Conservation (phyloP, 148 eudicot genomes). For the Linanthus parryae region DNA sequence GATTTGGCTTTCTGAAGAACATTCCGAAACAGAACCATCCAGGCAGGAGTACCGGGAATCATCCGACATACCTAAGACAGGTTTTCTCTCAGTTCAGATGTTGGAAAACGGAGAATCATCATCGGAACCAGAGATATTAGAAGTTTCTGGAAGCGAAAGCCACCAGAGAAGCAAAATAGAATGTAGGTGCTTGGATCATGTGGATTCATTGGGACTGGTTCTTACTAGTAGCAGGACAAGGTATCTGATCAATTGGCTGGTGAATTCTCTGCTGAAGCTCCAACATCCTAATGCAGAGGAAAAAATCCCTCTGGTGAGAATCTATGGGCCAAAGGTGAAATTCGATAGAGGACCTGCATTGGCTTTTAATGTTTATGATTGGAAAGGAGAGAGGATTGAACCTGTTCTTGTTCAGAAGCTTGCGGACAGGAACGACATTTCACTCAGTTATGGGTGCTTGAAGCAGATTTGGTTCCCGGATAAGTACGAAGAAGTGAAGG, state of each 20-base stretch:
- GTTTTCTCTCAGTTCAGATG: background rate
- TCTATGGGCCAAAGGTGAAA: slow-evolving; percentile 84
- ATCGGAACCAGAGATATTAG: slow-evolving; percentile 7
- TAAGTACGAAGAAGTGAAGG: slow-evolving; percentile 45
- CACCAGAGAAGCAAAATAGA: slow-evolving; percentile 17
- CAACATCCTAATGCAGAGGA: slow-evolving; percentile 63
- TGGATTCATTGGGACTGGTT: slow-evolving; percentile 63
- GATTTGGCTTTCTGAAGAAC: slow-evolving; percentile 31
- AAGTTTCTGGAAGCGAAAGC: slow-evolving; percentile 3
- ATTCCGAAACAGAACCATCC: slow-evolving; percentile 27
- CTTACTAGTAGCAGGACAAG: slow-evolving; percentile 58
- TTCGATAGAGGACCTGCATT: slow-evolving; percentile 82
- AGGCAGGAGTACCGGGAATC: background rate
- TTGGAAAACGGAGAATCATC: slow-evolving; percentile 9
- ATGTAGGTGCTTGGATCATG: slow-evolving; percentile 76
- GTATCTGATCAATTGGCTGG: slow-evolving; percentile 83
- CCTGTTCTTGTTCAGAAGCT: slow-evolving; percentile 90
- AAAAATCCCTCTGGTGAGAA: slow-evolving; percentile 48
- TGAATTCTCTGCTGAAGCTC: slow-evolving; percentile 70
- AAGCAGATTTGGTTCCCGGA: slow-evolving; percentile 67
- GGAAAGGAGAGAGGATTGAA: slow-evolving; percentile 88
- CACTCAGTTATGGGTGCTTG: slow-evolving; percentile 57
- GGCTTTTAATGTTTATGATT: slow-evolving; percentile 85
- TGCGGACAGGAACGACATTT: slow-evolving; percentile 78
- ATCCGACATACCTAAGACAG: slow-evolving; percentile 19